Evolutionary conservation across 2,329 filamentous ascomycete species (phyloP).

Genomic region (Monilinia aucupariae): DNA sequence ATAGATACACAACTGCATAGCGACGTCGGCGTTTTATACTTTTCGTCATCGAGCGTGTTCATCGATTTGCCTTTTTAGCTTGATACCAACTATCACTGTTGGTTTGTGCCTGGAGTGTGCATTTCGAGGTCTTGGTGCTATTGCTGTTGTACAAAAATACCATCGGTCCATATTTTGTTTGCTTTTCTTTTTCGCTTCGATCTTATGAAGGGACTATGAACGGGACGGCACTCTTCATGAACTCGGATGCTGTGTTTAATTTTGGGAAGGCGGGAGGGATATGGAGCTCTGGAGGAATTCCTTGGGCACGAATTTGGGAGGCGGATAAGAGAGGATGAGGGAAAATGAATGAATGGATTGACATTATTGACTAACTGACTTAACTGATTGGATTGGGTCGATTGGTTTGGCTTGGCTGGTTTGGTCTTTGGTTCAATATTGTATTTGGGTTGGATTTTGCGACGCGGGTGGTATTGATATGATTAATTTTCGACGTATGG

Average conservation of each 20-base stretch:
- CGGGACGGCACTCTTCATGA: neutral
- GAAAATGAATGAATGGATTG: slow-evolving; percentile 15
- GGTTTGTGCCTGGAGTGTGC: slow-evolving; percentile 1
- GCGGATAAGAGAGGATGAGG: neutral
- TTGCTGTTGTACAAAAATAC: slow-evolving; percentile 15
- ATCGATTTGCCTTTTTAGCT: slow-evolving; percentile 8
- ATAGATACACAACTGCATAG: slow-evolving; percentile 18
- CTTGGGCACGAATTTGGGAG: neutral
- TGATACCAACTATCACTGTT: neutral
- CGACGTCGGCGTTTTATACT: slow-evolving; percentile 16
- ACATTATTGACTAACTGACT: slow-evolving; percentile 16
- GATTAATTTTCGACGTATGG: slow-evolving; percentile 8
- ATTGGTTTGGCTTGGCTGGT: slow-evolving; percentile 16
- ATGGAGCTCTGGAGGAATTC: slow-evolving; percentile 8
- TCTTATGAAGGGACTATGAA: neutral
- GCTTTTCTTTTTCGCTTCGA: slow-evolving; percentile 5
- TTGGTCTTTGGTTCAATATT: slow-evolving; percentile 10
- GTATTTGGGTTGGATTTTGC: slow-evolving; percentile 12
- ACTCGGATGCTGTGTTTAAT: slow-evolving; percentile 8
- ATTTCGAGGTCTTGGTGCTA: slow-evolving; percentile 9
- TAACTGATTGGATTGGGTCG: slow-evolving; percentile 15
- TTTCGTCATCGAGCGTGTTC: slow-evolving; percentile 5
- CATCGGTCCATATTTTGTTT: slow-evolving; percentile 4
- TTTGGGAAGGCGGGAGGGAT: neutral
- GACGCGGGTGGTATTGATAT: slow-evolving; percentile 2